Percentiles rank a stretch among this genome's conserved stretches.
Conservation (phyloP, 2,329 filamentous ascomycete genomes). For the Byssothecium circinans region DNA sequence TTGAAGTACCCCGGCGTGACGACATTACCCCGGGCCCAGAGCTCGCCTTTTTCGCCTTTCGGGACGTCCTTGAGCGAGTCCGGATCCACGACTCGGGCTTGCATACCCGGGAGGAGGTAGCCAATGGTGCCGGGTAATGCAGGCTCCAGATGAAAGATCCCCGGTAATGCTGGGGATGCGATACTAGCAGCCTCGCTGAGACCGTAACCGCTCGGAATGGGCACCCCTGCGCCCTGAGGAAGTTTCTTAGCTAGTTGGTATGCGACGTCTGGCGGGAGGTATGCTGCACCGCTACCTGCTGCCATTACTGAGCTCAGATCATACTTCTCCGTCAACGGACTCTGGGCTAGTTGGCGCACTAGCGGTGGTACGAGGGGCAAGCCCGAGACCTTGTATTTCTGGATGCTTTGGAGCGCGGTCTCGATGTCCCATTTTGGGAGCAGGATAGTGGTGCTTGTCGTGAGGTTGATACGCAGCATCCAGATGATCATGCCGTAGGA, state of each 20-base stretch:
- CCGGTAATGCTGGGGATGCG: conserved; percentile 23
- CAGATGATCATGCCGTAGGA: conserved; percentile 38
- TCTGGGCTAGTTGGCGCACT: conserved; percentile 31
- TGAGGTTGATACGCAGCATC: conserved; percentile 31
- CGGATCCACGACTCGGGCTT: conserved; percentile 31
- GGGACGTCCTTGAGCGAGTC: conserved; percentile 27
- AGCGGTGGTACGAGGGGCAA: conserved; percentile 33
- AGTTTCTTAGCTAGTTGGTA: conserved; percentile 31
- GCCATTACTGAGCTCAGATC: conserved; percentile 26
- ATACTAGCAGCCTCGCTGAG: conserved; percentile 35
- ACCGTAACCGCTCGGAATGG: conserved; percentile 32
- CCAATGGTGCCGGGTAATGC: conserved; percentile 28
- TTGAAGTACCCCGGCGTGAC: conserved; percentile 38
- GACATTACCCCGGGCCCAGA: conserved; percentile 31
- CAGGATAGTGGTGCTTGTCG: conserved; percentile 25
- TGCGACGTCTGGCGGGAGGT: conserved; percentile 33
- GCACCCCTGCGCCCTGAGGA: conserved; percentile 24
- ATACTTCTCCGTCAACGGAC: conserved; percentile 30
- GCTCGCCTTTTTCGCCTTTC: conserved; percentile 28
- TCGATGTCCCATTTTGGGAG: conserved; percentile 33
- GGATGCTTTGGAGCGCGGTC: conserved; percentile 26
- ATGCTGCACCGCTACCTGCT: conserved; percentile 30
- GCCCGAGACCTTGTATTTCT: conserved; percentile 29
- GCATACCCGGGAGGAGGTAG: conserved; percentile 33
- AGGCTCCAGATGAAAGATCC: conserved; percentile 28